A percentile compares a stretch with the other conserved stretches of the same genome.
phyloP scores from a whole-genome alignment of 2,329 filamentous ascomycete species.

The Neobulgaria alba region DNA sequence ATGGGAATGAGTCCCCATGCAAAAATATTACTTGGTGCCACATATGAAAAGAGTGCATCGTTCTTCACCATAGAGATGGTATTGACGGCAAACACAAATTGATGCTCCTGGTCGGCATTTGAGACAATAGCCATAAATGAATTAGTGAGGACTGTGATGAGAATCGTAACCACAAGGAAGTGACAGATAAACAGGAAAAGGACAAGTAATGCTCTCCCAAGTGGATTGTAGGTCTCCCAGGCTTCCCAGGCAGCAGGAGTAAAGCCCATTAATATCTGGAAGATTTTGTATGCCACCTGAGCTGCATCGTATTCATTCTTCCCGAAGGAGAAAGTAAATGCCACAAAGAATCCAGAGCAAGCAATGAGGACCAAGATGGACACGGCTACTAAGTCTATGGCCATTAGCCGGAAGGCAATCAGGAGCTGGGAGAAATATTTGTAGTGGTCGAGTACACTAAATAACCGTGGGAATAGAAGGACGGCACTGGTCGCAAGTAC shows the following conservation, averaged over 20 bases:
- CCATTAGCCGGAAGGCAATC: slow-evolving; percentile 92
- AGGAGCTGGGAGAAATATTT: slow-evolving; percentile 92
- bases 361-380: slow-evolving; percentile 76
- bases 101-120: slow-evolving; percentile 87
- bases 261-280: slow-evolving; percentile 93
- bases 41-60: slow-evolving; percentile 90
- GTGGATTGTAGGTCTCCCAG: slow-evolving; percentile 65
- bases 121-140: slow-evolving; percentile 93
- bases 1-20: slow-evolving; percentile 83
- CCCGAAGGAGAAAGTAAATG: slow-evolving; percentile 75
- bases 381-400: slow-evolving; percentile 76
- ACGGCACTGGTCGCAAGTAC: slow-evolving; percentile 89
- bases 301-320: slow-evolving; percentile 60
- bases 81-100: slow-evolving; percentile 91
- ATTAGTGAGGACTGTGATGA: slow-evolving; percentile 93
- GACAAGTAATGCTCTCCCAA: slow-evolving; percentile 68
- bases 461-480: slow-evolving; percentile 79
- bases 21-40: slow-evolving; percentile 84
- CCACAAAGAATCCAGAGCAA: slow-evolving; percentile 92
- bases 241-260: slow-evolving; percentile 90
- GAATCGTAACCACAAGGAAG: slow-evolving; percentile 87
- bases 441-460: slow-evolving; percentile 89
- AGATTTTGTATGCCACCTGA: slow-evolving; percentile 80
- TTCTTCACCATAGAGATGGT: slow-evolving; percentile 98
- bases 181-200: slow-evolving; percentile 91